Conservation (phyloP, 176 grass and related monocot genomes). For the Bothriochloa decipiens region DNA sequence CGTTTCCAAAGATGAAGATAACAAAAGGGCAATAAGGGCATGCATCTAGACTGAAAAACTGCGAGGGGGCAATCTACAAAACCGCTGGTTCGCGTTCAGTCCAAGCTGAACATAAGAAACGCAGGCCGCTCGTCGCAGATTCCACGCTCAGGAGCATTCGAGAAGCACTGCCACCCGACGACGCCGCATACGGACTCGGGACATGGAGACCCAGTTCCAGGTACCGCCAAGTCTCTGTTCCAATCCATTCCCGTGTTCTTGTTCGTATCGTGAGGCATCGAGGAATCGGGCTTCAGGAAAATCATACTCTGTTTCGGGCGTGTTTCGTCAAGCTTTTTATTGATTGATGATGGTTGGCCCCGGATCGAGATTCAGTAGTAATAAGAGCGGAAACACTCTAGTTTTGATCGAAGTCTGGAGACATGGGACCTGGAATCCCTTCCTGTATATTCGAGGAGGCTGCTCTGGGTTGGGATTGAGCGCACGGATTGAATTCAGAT, state of each 20-base stretch:
- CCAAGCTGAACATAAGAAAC: constrained; percentile 25
- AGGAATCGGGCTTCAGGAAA: neutral
- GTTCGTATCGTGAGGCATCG: neutral
- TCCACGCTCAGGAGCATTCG: neutral
- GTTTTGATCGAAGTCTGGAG: too few species aligned
- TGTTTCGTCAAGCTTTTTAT: neutral
- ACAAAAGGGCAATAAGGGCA: neutral
- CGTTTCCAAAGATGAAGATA: neutral
- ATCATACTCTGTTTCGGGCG: neutral
- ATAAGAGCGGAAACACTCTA: neutral
- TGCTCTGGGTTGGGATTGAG: neutral
- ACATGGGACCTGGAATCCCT: neutral
- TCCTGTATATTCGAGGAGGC: neutral
- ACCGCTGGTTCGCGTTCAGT: neutral
- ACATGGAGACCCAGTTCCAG: constrained; percentile 53
- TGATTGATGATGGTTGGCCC: neutral
- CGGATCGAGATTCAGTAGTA: neutral
- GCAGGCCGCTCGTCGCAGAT: neutral
- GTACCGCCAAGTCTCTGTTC: neutral
- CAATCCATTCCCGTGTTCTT: neutral
- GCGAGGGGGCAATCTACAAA: neutral
- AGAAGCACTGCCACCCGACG: neutral
- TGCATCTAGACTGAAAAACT: neutral
- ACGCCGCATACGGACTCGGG: neutral
- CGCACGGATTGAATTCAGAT: neutral